These are phyloP conservation scores for Suhomyces prunicola DNA, from an alignment of 805 yeast species.

Conservation along the genomic window DNA sequence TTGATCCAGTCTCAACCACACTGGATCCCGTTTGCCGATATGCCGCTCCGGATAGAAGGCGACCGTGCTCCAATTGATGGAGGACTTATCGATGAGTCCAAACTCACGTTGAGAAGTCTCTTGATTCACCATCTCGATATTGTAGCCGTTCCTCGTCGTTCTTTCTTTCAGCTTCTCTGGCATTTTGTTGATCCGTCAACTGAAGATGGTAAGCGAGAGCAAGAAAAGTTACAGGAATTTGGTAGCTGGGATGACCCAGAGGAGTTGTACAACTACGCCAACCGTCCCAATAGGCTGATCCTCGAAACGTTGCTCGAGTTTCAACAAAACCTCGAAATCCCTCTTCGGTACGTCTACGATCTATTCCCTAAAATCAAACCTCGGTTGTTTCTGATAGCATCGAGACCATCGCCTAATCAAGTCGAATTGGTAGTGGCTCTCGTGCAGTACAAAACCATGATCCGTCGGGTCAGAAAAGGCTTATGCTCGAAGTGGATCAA, in stretches of 20 bases:
- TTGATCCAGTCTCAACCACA: slow-evolving; percentile 62
- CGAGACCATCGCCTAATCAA: slow-evolving; percentile 38
- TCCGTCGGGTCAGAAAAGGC: slow-evolving; percentile 74
- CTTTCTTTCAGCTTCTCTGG: slow-evolving; percentile 72
- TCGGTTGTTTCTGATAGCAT: slow-evolving; percentile 81
- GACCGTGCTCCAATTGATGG: slow-evolving; percentile 47
- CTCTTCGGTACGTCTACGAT: slow-evolving; percentile 72
- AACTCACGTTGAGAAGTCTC: slow-evolving; percentile 66
- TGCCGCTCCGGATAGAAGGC: slow-evolving; percentile 41
- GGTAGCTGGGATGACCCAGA: slow-evolving; percentile 69
- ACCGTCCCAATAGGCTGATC: slow-evolving; percentile 85
- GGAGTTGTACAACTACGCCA: slow-evolving; percentile 86
- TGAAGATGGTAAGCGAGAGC: slow-evolving; percentile 68
- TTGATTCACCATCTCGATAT: slow-evolving; percentile 81
- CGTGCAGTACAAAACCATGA: slow-evolving; percentile 81
- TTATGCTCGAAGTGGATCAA: slow-evolving; percentile 78
- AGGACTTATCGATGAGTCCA: slow-evolving; percentile 49
- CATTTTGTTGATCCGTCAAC: slow-evolving; percentile 52
- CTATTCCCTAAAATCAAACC: slow-evolving; percentile 77
- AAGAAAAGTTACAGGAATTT: slow-evolving; percentile 73
- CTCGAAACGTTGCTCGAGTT: slow-evolving; percentile 84
- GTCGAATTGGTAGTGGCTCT: slow-evolving; percentile 77
- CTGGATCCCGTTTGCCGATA: slow-evolving; percentile 73
- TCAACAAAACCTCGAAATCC: slow-evolving; percentile 63
- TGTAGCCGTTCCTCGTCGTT: slow-evolving; percentile 75